These are phyloP conservation scores for Dichomitus squalens DNA, from an alignment of 1,284 basidiomycete species.

Conservation along the genomic window DNA sequence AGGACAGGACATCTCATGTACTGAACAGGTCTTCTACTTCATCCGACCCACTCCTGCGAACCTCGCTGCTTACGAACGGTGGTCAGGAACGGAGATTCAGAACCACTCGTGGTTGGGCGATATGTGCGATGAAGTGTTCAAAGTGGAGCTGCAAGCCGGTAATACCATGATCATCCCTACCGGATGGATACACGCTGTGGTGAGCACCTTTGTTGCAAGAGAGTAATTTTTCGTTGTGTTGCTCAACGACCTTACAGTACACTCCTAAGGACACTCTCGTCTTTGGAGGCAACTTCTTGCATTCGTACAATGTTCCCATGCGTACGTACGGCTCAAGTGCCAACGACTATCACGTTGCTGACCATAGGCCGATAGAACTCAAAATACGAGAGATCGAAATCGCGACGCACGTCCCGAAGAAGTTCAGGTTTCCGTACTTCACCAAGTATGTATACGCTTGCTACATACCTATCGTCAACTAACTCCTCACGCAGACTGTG, in stretches of 20 bases:
- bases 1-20: slow-evolving; percentile 9
- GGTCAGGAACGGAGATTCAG: slow-evolving; percentile 91
- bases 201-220: slow-evolving; percentile 44
- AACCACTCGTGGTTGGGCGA: slow-evolving; percentile 91
- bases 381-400: slow-evolving; percentile 91
- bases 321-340: slow-evolving; percentile 48
- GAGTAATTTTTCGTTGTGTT: not conserved
- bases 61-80: slow-evolving; percentile 85
- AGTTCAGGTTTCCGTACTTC: slow-evolving; percentile 92
- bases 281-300: slow-evolving; percentile 96
- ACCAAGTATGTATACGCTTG: slow-evolving; percentile 56
- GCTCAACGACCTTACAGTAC: slow-evolving; percentile 50
- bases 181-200: slow-evolving; percentile 97
- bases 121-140: slow-evolving; percentile 85
- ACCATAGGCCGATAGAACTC: slow-evolving; percentile 58
- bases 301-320: slow-evolving; percentile 77
- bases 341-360: not conserved
- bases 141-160: slow-evolving; percentile 79
- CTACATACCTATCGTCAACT: not conserved
- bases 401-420: slow-evolving; percentile 90
- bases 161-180: slow-evolving; percentile 97
- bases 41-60: slow-evolving; percentile 89
- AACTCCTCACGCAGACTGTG: slow-evolving; percentile 71
- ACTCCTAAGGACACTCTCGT: slow-evolving; percentile 93
- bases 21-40: slow-evolving; percentile 86